Conservation (phyloP, 768 basidiomycete genomes). For the Mycena albidolilacea region DNA sequence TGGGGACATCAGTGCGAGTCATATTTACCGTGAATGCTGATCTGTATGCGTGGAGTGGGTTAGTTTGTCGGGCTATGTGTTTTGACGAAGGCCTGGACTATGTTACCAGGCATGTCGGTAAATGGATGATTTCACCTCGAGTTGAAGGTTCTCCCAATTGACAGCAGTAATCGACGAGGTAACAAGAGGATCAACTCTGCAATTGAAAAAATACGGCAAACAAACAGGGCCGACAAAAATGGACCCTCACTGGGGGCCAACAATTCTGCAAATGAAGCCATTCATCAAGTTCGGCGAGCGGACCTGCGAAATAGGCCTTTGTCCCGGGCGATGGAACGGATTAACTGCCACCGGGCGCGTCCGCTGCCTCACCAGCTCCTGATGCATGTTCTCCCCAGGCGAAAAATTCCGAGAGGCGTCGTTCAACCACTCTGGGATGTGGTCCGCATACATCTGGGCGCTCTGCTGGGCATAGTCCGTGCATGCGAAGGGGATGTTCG, state of each 20-base stretch:
- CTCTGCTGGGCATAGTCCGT: slow-evolving; percentile 36
- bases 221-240: background rate
- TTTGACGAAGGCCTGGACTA: too few species aligned
- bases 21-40: too few species aligned
- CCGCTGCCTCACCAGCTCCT: slow-evolving; percentile 19
- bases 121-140: too few species aligned
- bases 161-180: too few species aligned
- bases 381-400: slow-evolving; percentile 1
- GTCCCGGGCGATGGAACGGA: slow-evolving; percentile 33
- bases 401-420: slow-evolving; percentile 10
- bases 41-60: too few species aligned
- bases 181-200: too few species aligned
- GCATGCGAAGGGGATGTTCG: slow-evolving; percentile 33
- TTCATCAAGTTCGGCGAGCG: slow-evolving; percentile 29
- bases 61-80: too few species aligned
- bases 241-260: slow-evolving; percentile 11
- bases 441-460: slow-evolving; percentile 15
- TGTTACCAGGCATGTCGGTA: too few species aligned
- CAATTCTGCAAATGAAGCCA: slow-evolving; percentile 24
- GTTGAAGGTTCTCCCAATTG: too few species aligned
- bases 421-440: slow-evolving; percentile 24
- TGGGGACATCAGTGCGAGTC: too few species aligned
- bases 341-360: slow-evolving; percentile 27
- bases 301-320: slow-evolving; percentile 27
- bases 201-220: slow-evolving; percentile 5